Evolutionary conservation across 495 filamentous ascomycete species (phyloP).

Genomic region (Monascus purpureus): DNA sequence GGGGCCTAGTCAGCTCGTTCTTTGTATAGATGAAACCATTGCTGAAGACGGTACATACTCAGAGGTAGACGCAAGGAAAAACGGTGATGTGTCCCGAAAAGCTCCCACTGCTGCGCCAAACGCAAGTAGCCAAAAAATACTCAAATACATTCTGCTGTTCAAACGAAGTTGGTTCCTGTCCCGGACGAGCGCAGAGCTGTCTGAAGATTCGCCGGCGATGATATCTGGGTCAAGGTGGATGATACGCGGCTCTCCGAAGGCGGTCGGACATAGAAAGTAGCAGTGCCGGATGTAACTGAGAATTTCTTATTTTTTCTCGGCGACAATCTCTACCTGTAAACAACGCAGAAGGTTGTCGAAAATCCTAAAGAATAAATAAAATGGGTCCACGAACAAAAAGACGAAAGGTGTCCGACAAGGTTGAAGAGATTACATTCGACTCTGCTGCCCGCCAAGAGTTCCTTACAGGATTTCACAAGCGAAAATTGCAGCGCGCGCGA

Average conservation of each 20-base stretch:
- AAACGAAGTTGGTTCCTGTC: conserved; percentile 13
- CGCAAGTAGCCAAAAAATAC: conserved; percentile 43
- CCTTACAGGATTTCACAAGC: conserved; percentile 91
- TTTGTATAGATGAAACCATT: too few relatives aligned
- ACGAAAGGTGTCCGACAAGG: conserved; percentile 41
- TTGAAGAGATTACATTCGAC: conserved; percentile 81
- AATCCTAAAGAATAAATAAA: not conserved
- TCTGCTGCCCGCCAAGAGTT: conserved; percentile 61
- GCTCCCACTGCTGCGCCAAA: conserved; percentile 48
- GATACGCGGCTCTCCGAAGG: conserved; percentile 9
- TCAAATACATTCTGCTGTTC: conserved; percentile 44
- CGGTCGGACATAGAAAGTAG: conserved; percentile 12
- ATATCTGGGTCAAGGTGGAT: conserved; percentile 10
- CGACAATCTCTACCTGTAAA: too few relatives aligned
- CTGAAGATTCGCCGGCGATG: too few relatives aligned
- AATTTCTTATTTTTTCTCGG: too few relatives aligned
- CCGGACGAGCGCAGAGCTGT: too few relatives aligned
- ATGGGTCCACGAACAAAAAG: conserved; percentile 46
- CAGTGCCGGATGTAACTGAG: too few relatives aligned
- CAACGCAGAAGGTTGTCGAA: too few relatives aligned
- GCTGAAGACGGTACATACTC: too few relatives aligned
- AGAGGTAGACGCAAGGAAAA: conserved; percentile 68
- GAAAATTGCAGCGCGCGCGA: conserved; percentile 72
- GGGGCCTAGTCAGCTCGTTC: too few relatives aligned
- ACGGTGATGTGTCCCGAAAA: conserved; percentile 75